Evolutionary conservation across 2,329 filamentous ascomycete species (phyloP).

Genomic region (Ophiocordyceps camponoti-saundersi): DNA sequence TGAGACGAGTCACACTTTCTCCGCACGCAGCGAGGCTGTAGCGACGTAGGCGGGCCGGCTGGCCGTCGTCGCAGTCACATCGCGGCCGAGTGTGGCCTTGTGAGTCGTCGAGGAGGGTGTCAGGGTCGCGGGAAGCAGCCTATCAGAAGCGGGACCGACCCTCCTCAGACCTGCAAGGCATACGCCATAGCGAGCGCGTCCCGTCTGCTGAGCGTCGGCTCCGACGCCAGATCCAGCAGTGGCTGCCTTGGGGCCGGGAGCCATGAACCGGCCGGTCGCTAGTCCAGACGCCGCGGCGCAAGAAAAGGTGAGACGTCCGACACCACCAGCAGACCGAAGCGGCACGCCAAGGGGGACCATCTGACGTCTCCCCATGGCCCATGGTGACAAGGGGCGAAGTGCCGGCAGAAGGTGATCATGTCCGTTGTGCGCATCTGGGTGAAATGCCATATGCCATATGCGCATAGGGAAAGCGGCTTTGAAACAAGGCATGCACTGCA

Average conservation of each 20-base stretch:
- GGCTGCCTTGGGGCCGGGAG: background rate
- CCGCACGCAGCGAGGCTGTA: background rate
- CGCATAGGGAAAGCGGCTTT: background rate
- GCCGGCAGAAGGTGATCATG: constrained; percentile 9
- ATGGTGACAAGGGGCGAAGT: background rate
- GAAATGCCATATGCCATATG: constrained; percentile 5
- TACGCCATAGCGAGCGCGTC: background rate
- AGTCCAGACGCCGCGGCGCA: background rate
- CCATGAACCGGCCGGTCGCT: background rate
- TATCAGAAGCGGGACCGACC: constrained; percentile 1
- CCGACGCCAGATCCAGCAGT: background rate
- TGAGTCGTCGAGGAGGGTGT: constrained; percentile 5
- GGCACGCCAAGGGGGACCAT: constrained; percentile 1
- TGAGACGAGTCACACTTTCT: background rate
- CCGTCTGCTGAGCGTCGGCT: background rate
- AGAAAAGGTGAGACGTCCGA: constrained; percentile 10
- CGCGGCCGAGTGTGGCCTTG: constrained; percentile 8
- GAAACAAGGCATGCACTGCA: constrained; percentile 10
- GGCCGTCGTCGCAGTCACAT: constrained; percentile 1
- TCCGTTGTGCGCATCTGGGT: constrained; percentile 1
- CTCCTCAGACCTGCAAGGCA: background rate
- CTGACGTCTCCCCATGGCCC: constrained; percentile 5
- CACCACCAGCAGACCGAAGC: constrained; percentile 7
- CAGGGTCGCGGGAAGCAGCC: constrained; percentile 8
- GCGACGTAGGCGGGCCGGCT: constrained; percentile 1